phyloP scores from a whole-genome alignment of 768 basidiomycete species.

The Ephemerocybe angulata region DNA sequence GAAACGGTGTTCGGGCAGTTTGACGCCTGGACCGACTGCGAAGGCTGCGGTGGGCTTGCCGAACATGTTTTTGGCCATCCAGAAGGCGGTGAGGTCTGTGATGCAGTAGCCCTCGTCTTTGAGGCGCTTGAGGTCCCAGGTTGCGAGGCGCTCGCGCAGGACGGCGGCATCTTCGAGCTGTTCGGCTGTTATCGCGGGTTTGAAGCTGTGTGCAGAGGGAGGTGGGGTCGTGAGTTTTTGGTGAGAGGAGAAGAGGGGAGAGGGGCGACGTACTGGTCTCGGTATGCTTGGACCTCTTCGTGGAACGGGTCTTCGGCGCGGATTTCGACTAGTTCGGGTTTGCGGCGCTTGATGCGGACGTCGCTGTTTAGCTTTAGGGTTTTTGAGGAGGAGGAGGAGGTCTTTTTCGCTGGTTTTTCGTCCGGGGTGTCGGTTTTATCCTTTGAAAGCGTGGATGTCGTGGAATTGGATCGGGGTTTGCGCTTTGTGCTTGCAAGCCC shows the following conservation, averaged over 20 bases:
- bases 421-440: no score
- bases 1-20: constrained; percentile 58
- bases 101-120: constrained; percentile 71
- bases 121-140: constrained; percentile 61
- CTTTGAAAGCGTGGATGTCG: no score
- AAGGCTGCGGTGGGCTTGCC: constrained; percentile 69
- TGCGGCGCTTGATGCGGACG: constrained; percentile 24
- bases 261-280: constrained; percentile 42
- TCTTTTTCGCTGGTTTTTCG: no score
- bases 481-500: not conserved
- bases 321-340: constrained; percentile 33
- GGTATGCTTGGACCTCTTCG: constrained; percentile 51
- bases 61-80: constrained; percentile 61
- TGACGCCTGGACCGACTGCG: constrained; percentile 55
- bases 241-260: not conserved
- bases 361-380: not conserved
- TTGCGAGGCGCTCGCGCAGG: constrained; percentile 58
- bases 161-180: constrained; percentile 60
- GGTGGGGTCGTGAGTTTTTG: not conserved
- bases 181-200: constrained; percentile 53
- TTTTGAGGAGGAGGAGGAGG: not conserved
- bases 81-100: constrained; percentile 61
- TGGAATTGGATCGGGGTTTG: no score
- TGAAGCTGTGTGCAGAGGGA: constrained; percentile 30
- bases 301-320: constrained; percentile 43